These are phyloP conservation scores for Volvariella volvacea DNA, from an alignment of 1,284 basidiomycete species.

Conservation along the genomic window DNA sequence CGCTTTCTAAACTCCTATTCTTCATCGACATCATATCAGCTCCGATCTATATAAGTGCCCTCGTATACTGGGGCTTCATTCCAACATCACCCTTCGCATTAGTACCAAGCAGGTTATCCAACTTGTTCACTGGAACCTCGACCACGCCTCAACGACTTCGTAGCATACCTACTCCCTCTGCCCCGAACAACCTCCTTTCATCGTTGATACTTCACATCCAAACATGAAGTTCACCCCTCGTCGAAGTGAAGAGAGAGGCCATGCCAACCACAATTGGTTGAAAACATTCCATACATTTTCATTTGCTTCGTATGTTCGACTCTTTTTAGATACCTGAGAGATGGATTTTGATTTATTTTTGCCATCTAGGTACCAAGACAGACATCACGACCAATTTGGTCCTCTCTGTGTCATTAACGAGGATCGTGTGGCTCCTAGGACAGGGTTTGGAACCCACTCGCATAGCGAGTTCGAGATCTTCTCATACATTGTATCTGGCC, in stretches of 20 bases:
- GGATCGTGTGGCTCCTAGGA: slow-evolving; percentile 72
- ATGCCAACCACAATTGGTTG: slow-evolving; percentile 85
- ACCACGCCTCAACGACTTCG: too few species aligned
- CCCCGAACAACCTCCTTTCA: too few species aligned
- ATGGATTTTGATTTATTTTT: not conserved
- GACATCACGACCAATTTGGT: slow-evolving; percentile 50
- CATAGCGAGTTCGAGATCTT: slow-evolving; percentile 92
- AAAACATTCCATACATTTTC: slow-evolving; percentile 88
- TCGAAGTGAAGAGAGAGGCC: slow-evolving; percentile 63
- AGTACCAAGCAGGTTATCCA: too few species aligned
- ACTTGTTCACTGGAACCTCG: too few species aligned
- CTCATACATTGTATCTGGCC: slow-evolving; percentile 75
- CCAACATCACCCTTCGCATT: too few species aligned
- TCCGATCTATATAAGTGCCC: too few species aligned
- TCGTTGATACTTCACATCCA: not conserved
- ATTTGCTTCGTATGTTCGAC: slow-evolving; percentile 63
- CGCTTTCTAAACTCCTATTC: too few species aligned
- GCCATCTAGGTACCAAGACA: slow-evolving; percentile 54
- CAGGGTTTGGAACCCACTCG: slow-evolving; percentile 82
- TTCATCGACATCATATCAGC: too few species aligned
- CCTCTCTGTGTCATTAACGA: slow-evolving; percentile 81
- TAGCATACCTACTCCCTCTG: too few species aligned
- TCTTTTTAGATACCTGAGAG: not conserved
- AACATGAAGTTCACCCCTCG: slow-evolving; percentile 45
- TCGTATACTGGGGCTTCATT: too few species aligned